A percentile compares a stretch with the other conserved stretches of the same genome.
Conservation (phyloP, 306 rosid genomes). For the Adenanthera pavonina region DNA sequence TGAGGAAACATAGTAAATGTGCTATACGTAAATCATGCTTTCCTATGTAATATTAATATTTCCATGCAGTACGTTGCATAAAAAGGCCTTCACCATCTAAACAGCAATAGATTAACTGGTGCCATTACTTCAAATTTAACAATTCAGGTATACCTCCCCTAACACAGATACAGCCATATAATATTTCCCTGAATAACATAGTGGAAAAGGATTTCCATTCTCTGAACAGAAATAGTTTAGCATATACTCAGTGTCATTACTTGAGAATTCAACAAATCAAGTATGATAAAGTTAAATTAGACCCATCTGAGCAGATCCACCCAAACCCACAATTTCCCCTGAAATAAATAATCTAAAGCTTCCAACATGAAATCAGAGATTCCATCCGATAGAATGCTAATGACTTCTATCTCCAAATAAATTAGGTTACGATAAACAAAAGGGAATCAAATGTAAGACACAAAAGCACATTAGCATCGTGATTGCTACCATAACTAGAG, state of each 20-base stretch:
- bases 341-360: slow-evolving; percentile 14
- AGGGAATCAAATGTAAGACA: slow-evolving; percentile 15
- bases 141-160: slow-evolving; percentile 13
- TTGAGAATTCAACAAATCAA: slow-evolving; percentile 22
- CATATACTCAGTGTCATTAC: neutral
- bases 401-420: slow-evolving; percentile 26
- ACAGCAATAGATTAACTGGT: neutral
- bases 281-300: neutral
- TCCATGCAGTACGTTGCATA: neutral
- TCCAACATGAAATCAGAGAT: slow-evolving; percentile 5
- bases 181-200: neutral
- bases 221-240: neutral
- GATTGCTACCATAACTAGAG: slow-evolving; percentile 20
- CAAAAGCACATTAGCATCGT: neutral
- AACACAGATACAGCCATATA: neutral
- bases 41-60: neutral
- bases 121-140: slow-evolving; percentile 22
- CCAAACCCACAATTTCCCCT: neutral
- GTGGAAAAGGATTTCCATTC: slow-evolving; percentile 2
- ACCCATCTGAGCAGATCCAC: slow-evolving; percentile 15
- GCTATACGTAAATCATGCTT: neutral
- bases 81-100: slow-evolving; percentile 25
- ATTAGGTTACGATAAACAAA: slow-evolving; percentile 18
- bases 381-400: neutral
- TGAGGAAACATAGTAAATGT: slow-evolving; percentile 11